phyloP scores from a whole-genome alignment of 2,329 filamentous ascomycete genomes.

The Exutisphaerella laricina region DNA sequence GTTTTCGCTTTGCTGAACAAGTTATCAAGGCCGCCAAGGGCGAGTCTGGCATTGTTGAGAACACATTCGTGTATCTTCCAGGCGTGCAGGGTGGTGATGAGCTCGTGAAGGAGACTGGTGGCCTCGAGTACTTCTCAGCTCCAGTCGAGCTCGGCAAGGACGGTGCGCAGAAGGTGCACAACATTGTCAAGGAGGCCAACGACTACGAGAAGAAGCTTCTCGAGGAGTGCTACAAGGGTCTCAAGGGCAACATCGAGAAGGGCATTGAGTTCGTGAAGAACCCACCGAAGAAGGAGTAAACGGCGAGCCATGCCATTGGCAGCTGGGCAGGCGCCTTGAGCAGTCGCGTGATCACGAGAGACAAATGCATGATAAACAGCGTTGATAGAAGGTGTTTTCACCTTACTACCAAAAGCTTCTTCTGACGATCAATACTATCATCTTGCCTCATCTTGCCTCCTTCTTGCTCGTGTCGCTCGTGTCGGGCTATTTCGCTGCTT shows the following conservation, averaged over 20 bases:
- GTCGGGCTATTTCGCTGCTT: no score
- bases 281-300: conserved; percentile 52
- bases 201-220: conserved; percentile 87
- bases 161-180: conserved; percentile 78
- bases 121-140: conserved; percentile 85
- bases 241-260: conserved; percentile 92
- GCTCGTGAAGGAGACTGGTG: conserved; percentile 73
- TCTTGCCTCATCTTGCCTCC: no score
- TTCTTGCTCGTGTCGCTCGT: no score
- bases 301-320: not conserved
- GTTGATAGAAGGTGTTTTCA: not conserved
- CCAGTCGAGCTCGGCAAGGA: conserved; percentile 81
- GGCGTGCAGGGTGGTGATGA: conserved; percentile 83
- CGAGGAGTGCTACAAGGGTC: conserved; percentile 65
- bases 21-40: conserved; percentile 83
- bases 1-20: conserved; percentile 93
- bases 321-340: not conserved
- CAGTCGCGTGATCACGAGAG: conserved; percentile 1
- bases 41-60: conserved; percentile 88
- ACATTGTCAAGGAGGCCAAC: conserved; percentile 70
- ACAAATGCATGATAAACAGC: not conserved
- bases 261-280: conserved; percentile 84
- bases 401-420: no score
- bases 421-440: no score
- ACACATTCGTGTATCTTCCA: conserved; percentile 90